Conservation (phyloP, 176 grass and related monocot species). For the Otatea glauca region DNA sequence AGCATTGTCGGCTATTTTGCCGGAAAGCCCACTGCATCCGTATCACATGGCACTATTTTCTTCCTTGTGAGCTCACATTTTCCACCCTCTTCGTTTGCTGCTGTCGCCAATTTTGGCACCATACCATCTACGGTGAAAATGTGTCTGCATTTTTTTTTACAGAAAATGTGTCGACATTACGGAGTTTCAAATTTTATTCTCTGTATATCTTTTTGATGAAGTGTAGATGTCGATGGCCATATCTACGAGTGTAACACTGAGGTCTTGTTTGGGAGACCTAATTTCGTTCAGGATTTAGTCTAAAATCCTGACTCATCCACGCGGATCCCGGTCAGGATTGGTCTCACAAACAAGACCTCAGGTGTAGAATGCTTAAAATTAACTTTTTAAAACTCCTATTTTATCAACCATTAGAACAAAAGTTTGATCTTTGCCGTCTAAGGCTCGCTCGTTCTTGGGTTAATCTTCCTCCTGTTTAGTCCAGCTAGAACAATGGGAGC, state of each 20-base stretch:
- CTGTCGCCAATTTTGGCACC: conserved; percentile 21
- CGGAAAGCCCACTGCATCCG: conserved; percentile 5
- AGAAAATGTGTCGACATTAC: conserved; percentile 33
- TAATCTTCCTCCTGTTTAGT: not conserved
- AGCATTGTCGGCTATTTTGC: conserved; percentile 30
- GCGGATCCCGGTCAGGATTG: no score
- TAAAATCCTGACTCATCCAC: no score
- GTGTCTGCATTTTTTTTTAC: conserved; percentile 14
- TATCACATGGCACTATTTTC: conserved; percentile 27
- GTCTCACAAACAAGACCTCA: no score
- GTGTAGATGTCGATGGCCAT: not conserved
- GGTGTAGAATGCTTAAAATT: conserved; percentile 10
- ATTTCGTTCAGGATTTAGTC: no score
- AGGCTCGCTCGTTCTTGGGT: not conserved
- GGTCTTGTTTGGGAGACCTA: no score
- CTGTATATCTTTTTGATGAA: not conserved
- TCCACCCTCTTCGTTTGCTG: not conserved
- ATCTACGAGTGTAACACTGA: not conserved
- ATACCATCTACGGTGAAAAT: not conserved
- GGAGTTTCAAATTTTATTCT: not conserved
- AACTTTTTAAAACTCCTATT: not conserved
- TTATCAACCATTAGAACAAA: not conserved
- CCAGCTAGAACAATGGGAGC: not conserved
- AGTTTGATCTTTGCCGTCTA: not conserved
- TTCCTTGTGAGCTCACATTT: not conserved